phyloP scores from a whole-genome alignment of 2,329 filamentous ascomycete genomes.

The Penicillium sp. region DNA sequence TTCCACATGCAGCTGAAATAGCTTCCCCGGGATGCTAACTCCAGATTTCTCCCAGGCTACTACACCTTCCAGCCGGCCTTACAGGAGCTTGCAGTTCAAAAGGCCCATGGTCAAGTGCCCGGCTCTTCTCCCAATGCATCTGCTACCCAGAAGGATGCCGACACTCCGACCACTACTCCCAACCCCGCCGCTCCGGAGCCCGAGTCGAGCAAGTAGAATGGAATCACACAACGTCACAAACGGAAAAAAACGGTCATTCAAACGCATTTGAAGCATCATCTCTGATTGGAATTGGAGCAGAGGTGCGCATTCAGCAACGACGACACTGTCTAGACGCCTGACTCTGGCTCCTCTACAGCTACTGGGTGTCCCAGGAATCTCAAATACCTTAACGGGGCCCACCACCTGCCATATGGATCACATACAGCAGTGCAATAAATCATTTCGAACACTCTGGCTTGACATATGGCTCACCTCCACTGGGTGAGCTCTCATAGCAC shows the following conservation, averaged over 20 bases:
- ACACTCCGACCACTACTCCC: neutral
- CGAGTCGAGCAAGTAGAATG: neutral
- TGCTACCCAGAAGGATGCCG: constrained; percentile 1
- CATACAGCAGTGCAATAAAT: neutral
- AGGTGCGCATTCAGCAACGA: neutral
- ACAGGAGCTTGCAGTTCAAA: constrained; percentile 36
- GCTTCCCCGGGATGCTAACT: constrained; percentile 8
- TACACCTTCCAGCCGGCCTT: constrained; percentile 46
- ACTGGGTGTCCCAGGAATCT: neutral
- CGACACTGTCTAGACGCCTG: neutral
- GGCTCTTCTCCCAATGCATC: neutral
- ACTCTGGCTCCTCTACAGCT: neutral
- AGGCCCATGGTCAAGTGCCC: constrained; percentile 17
- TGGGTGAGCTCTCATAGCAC: neutral
- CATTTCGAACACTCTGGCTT: neutral
- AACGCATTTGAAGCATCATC: neutral
- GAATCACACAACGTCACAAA: neutral
- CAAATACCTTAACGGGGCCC: neutral
- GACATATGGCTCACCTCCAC: neutral
- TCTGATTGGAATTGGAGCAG: neutral
- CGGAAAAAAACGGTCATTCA: neutral
- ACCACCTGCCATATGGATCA: neutral
- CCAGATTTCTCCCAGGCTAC: constrained; percentile 35
- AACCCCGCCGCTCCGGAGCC: neutral
- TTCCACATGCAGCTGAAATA: too few relatives aligned